Evolutionary conservation across 2,329 filamentous ascomycete species (phyloP).

Genomic region (Pezicula neosporulosa): DNA sequence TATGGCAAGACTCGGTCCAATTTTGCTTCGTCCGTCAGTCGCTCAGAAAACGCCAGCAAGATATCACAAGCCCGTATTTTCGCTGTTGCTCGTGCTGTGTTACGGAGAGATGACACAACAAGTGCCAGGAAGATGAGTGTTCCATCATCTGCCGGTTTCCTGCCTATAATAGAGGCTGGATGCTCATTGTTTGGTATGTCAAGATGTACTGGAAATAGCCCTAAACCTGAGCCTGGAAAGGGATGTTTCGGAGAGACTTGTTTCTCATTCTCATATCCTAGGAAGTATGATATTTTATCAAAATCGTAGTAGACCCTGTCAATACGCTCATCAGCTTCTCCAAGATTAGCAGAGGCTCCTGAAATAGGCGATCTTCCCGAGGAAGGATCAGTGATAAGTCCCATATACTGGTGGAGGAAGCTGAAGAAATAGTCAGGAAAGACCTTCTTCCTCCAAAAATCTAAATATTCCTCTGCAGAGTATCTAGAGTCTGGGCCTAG

Average conservation of each 20-base stretch:
- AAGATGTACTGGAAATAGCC: constrained; percentile 75
- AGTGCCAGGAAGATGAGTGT: constrained; percentile 89
- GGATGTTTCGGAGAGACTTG: constrained; percentile 28
- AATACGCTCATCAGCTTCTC: constrained; percentile 90
- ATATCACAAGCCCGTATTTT: constrained; percentile 88
- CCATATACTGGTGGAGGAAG: constrained; percentile 97
- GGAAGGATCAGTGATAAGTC: constrained; percentile 85
- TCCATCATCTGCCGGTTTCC: constrained; percentile 74
- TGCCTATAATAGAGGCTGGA: constrained; percentile 55
- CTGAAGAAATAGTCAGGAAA: constrained; percentile 98
- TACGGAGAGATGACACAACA: constrained; percentile 83
- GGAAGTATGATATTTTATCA: constrained; percentile 94
- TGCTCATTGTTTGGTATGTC: constrained; percentile 85
- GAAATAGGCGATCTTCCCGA: constrained; percentile 72
- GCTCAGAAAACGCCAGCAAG: constrained; percentile 85
- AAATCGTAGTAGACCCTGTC: constrained; percentile 92
- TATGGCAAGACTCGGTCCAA: constrained; percentile 91
- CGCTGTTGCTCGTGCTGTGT: constrained; percentile 84
- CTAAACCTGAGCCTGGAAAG: constrained; percentile 48
- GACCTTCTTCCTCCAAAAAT: constrained; percentile 86
- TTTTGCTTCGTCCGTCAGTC: constrained; percentile 91
- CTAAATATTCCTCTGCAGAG: constrained; percentile 88
- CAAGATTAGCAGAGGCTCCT: constrained; percentile 66
- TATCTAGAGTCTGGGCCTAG: constrained; percentile 88
- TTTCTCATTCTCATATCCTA: constrained; percentile 64